Evolutionary conservation across 164 flowering plant genomes (phyloP), one percentile per base, ranked within the genome.

Genomic region (Vitis rupestris): DNA sequence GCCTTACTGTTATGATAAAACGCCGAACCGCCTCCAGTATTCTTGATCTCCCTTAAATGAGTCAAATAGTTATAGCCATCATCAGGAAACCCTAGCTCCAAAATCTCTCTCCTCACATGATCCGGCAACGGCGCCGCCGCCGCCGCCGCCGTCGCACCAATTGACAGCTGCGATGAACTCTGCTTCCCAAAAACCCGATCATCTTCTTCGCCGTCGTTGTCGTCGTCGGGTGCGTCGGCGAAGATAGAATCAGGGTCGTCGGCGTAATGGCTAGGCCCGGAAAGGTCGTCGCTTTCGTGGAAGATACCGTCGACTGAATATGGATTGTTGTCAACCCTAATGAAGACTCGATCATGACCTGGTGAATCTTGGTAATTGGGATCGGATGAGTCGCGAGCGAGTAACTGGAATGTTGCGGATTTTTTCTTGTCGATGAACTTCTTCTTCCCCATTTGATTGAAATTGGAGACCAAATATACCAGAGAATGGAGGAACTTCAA

Each of bases 41-140:
- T 89, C 79, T 75, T 92, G 67, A 95, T 91, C 73, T 95, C 99
- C 55, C 97, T 80, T 78, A 95, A 37, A 75, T 93, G 98, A 63
- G 11, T 1, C 68, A 95, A 82, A 67, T 95, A 95, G 68, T 95
- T 93, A 66, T 95, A 95, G 6, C 99, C 98, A 67, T 93, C 99
- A 73, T 93, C 99, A 1, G 98, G 97, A 81, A 91, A 82, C 69
- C 98, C 99, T 50, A 95, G 75, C 76, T 91, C 97, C 82, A 95
- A 48, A 71, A 95, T 95, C 74, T 95, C 97, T 74, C 56, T 85
- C 84, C 97, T 79, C 10, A 87, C 64, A n/a, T 79, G 50, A 52
- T 90, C 94, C 9, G 92, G 92, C 73, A 95, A 78, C 10, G 72
- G n/a, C 8, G 48, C 50, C 56, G 54, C 50, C 56, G 61, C 3